A percentile compares a stretch with the other conserved stretches of the same genome.
Conservation (phyloP, 2,329 filamentous ascomycete genomes). For the Talaromyces sp. region DNA sequence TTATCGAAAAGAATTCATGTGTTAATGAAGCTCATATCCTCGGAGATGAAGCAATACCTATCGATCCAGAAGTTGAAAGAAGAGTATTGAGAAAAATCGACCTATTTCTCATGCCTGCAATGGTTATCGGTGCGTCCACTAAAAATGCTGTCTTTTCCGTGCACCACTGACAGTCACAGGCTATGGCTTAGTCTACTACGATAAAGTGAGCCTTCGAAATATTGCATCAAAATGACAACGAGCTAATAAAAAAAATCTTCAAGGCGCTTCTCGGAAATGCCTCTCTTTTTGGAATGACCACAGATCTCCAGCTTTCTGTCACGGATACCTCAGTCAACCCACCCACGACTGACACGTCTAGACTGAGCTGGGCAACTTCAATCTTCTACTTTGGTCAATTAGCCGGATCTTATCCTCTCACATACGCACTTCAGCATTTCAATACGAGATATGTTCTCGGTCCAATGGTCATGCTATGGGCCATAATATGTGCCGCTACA, state of each 20-base stretch:
- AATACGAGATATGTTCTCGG: neutral
- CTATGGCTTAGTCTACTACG: neutral
- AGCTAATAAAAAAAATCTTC: neutral
- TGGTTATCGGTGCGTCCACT: neutral
- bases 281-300: conserved; percentile 3
- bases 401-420: conserved; percentile 1
- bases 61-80: neutral
- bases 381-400: conserved; percentile 5
- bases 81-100: conserved; percentile 1
- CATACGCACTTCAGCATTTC: conserved; percentile 2
- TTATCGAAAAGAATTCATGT: too few species aligned
- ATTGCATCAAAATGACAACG: neutral
- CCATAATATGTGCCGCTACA: conserved; percentile 68
- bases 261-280: conserved; percentile 5
- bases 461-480: conserved; percentile 59
- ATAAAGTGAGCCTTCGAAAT: neutral
- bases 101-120: conserved; percentile 2
- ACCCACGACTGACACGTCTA: neutral
- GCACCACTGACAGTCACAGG: neutral
- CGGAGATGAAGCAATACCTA: neutral
- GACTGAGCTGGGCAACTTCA: conserved; percentile 5
- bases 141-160: neutral
- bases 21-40: neutral
- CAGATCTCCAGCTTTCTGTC: conserved; percentile 3
- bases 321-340: neutral